Percentiles rank a stretch among this genome's conserved stretches.
Conservation (phyloP, 1,284 basidiomycete genomes). For the Tremellales sp. region DNA sequence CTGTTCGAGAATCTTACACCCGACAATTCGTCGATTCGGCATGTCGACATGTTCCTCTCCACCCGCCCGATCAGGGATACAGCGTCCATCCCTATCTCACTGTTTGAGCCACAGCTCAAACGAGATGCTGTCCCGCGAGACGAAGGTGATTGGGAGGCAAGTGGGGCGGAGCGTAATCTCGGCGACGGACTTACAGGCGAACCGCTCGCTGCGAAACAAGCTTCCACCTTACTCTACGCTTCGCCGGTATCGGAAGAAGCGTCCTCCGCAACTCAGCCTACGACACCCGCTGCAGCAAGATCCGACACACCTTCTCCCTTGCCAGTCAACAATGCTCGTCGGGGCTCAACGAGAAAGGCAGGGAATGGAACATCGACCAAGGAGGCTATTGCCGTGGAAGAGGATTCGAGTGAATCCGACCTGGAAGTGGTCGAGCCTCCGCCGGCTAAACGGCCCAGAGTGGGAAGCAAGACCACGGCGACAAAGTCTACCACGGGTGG, state of each 20-base stretch:
- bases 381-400: conserved; percentile 37
- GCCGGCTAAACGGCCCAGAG: conserved; percentile 19
- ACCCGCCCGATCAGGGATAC: conserved; percentile 29
- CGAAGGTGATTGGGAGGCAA: conserved; percentile 19
- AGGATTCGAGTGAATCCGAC: conserved; percentile 12
- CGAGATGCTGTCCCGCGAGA: conserved; percentile 29
- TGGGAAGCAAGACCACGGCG: conserved; percentile 8
- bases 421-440: conserved; percentile 18
- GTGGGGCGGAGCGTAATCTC: conserved; percentile 35
- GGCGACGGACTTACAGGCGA: conserved; percentile 41
- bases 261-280: background rate
- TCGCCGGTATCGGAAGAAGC: conserved; percentile 1
- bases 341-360: background rate
- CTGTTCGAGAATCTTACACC: conserved; percentile 38
- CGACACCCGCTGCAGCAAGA: background rate
- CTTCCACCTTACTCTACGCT: conserved; percentile 24
- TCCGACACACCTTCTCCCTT: background rate
- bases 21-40: conserved; percentile 5
- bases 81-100: conserved; percentile 32
- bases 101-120: conserved; percentile 37
- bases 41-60: conserved; percentile 32
- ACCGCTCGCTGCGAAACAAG: conserved; percentile 25
- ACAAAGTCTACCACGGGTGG: conserved; percentile 13
- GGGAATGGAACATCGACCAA: conserved; percentile 13
- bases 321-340: background rate